Percentiles rank a stretch among this genome's conserved stretches.
Evolutionary conservation across 805 yeast genomes (phyloP).

Genomic region (Pichia eremophila): DNA sequence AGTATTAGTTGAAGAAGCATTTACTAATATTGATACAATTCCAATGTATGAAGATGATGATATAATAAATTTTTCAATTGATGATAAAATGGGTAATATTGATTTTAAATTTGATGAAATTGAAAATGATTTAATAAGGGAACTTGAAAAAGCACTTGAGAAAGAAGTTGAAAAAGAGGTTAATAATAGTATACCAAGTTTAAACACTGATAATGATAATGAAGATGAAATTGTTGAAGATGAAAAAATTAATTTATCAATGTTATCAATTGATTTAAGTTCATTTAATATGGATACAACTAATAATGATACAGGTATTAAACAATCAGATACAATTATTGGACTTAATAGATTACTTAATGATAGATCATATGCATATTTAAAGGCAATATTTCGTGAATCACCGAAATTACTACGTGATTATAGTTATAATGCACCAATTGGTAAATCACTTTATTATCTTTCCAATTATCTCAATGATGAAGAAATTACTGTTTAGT

Average conservation of each 20-base stretch:
- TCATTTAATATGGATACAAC: background rate
- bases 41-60: slow-evolving; percentile 1
- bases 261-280: background rate
- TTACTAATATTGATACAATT: background rate
- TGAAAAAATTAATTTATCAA: background rate
- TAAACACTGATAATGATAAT: background rate
- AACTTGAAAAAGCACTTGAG: background rate
- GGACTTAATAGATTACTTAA: slow-evolving; percentile 1
- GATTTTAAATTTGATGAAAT: background rate
- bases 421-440: background rate
- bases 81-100: background rate
- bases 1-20: background rate
- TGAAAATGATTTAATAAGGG: background rate
- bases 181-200: too few species aligned
- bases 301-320: background rate
- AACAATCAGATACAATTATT: background rate
- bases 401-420: background rate
- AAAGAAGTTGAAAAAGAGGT: background rate
- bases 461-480: slow-evolving; percentile 20
- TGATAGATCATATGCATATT: slow-evolving; percentile 32
- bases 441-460: background rate
- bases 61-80: slow-evolving; percentile 4
- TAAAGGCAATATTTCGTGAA: slow-evolving; percentile 26
- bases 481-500: background rate
- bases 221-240: background rate